Conservation (phyloP, 169 alveolate genomes). For the Perkinsus chesapeaki region DNA sequence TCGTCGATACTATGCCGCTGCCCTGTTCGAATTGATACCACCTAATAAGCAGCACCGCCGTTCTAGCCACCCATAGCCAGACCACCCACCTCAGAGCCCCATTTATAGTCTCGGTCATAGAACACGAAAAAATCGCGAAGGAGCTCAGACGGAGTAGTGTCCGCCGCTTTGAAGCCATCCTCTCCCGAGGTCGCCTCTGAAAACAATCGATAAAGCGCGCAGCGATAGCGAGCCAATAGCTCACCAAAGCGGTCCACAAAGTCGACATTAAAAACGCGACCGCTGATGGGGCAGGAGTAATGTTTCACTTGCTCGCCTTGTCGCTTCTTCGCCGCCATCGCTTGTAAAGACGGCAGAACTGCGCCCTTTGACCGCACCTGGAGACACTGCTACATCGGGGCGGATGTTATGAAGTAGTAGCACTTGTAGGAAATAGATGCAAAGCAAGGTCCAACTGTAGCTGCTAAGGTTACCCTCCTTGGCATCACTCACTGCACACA, state of each 20-base stretch:
- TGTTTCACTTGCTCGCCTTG: neutral
- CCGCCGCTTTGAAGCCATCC: neutral
- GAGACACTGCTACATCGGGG: neutral
- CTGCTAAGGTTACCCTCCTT: neutral
- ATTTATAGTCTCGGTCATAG: neutral
- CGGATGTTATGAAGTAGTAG: neutral
- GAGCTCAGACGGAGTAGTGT: neutral
- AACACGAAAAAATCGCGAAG: slow-evolving; percentile 1
- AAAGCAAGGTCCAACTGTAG: neutral
- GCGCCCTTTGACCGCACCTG: neutral
- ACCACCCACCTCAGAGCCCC: neutral
- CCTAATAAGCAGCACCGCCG: neutral
- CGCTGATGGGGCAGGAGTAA: neutral
- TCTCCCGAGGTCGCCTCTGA: neutral
- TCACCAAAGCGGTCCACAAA: neutral
- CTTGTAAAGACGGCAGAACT: neutral
- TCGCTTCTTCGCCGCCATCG: neutral
- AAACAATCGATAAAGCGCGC: neutral
- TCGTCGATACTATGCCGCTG: neutral
- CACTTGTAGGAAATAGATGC: neutral
- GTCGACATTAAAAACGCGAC: neutral
- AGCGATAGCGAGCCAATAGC: neutral
- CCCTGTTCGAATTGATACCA: neutral
- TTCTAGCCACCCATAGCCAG: neutral
- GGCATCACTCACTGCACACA: neutral